Evolutionary conservation across 306 rosid species (phyloP).

Genomic region (Vigna hirtella): DNA sequence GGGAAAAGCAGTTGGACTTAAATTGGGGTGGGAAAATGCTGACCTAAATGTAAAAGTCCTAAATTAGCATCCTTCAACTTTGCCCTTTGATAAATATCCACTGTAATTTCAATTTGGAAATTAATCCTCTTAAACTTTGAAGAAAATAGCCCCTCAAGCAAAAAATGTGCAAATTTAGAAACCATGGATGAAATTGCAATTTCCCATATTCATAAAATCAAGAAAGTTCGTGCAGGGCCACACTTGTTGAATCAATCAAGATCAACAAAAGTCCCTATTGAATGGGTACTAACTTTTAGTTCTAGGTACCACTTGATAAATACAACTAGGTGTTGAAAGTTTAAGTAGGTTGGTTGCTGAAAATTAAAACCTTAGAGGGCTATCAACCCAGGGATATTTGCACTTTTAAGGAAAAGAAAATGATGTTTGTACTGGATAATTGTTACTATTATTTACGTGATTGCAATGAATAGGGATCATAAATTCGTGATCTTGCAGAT

Average conservation of each 20-base stretch:
- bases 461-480: slow-evolving; percentile 32
- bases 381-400: too few relatives aligned
- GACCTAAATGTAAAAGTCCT: background rate
- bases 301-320: background rate
- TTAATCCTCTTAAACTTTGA: background rate
- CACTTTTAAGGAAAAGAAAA: background rate
- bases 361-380: background rate
- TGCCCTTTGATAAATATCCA: background rate
- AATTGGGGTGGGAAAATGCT: background rate
- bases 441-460: slow-evolving; percentile 26
- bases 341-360: slow-evolving; percentile 27
- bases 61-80: slow-evolving; percentile 27
- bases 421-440: slow-evolving; percentile 4
- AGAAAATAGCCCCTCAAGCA: background rate
- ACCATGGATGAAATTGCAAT: background rate
- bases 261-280: background rate
- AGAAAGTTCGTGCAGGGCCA: background rate
- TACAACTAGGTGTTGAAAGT: background rate
- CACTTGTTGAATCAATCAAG: background rate
- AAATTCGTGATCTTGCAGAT: slow-evolving; percentile 63
- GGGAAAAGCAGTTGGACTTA: background rate
- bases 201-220: background rate
- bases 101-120: slow-evolving; percentile 1
- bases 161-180: background rate
- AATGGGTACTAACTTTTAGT: background rate